Base-by-base conservation (phyloP, 2,329 filamentous ascomycete genomes). In the Ophiostoma ips region DNA sequence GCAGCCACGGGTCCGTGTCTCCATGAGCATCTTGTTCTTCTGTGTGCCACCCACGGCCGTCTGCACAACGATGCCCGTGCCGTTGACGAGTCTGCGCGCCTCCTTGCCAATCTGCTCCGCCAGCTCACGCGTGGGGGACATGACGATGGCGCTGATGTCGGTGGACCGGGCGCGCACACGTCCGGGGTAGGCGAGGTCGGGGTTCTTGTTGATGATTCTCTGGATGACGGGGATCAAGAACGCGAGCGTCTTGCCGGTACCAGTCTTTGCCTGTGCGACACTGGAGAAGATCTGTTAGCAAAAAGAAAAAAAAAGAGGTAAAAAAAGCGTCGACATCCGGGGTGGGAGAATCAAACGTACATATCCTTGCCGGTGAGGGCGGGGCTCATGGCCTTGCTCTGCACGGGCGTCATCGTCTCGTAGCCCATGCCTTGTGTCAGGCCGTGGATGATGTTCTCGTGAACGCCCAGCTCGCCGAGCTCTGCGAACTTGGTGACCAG, bases 181-280 rank as follows among this genome's bases (percentile, higher is more conserved):
- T 9, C 47, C 19, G 5, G 62, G 70, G 35, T 69, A 63, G 48
- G 75, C 78, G 33, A 94, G 73, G 0, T 68, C 65, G 1, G 80
- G 77, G 55, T 87, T 77, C 53, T 72, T 67, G 18, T 67, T 64
- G 53, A 94, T 70, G 61, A 95, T 84, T 53, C 81, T 81, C 63
- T 95, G 87, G 48, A 96, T 69, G 8, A 88, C 71, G 47, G 92
- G 92, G 7, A 96, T 68, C 21, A 98, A 73, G 71, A 96, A 98
- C 34, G 87, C 92, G 51, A 96, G 70, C 0, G 92, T 98, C 70
- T 98, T 98, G 63, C 92, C 92, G 4, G 92, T 96, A 63, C 92
- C 92, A 9, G 92, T 98, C 68, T 87, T 95, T 53, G 92, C 92
- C 70, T 96, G 92, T 44, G 90, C 92, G 57, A 96, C 75, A 58